Base-by-base conservation (phyloP, 768 basidiomycete species). In the Sutorius australiensis region DNA sequence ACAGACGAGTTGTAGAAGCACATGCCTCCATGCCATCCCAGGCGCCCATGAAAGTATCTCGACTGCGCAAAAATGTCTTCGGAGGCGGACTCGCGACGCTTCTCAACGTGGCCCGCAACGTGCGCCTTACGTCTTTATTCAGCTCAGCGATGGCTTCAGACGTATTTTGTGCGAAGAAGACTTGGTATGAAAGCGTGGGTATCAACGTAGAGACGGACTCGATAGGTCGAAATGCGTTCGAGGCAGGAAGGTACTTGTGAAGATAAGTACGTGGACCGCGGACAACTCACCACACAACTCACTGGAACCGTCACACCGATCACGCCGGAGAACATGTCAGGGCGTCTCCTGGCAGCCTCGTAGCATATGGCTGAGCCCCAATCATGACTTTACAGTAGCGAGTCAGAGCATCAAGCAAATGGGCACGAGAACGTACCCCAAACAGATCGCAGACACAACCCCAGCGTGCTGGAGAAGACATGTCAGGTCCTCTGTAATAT, bases 301-400 rank as follows among this genome's bases (percentile, higher is more conserved):
- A 88, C 86, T 1, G 88, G 87, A 46, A 87, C 71, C 3, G 77
- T 78, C 24, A 73, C 70, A 9, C 83, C 86, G 13, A 85, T 66
- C 14, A 88, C 79, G 3, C 72, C 84, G 0, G 66, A 69, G 61
- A 88, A 80, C 3, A 83, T 64, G 57, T 89, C 87, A 0, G 87
- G 88, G 16, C 85, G 73, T 70, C 77, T 74, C 14, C 87, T 78
- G 1, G 82, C 85, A 11, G 84, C 81, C 64, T 89, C 84, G 59
- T 82, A 85, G 56, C 87, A 88, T 3, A 81, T 53, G 48, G 78
- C 75, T 1, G 84, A 72, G 36, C 88, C 88, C 88, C 88, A 90
- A 55, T 90, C 88, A 60, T 90, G 88, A 12, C 86, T 87, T 32
- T 14, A n/a, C 34, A 6, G 3, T 19, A 43, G 24, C 9, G 16